phyloP scores from a whole-genome alignment of 2,329 filamentous ascomycete genomes.

The Plectosphaerella plurivora region DNA sequence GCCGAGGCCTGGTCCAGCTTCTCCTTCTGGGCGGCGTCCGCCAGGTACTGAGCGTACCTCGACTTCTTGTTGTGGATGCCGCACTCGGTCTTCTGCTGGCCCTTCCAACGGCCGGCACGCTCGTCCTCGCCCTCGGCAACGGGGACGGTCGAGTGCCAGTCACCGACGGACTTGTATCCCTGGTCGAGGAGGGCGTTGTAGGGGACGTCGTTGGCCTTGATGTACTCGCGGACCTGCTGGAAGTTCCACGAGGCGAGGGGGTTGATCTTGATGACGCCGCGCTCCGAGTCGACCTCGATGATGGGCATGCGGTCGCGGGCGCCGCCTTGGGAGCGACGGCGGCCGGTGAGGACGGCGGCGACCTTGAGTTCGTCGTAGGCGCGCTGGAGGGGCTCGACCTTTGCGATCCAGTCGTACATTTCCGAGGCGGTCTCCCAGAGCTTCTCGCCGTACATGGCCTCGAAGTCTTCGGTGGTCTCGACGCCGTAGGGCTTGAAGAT shows the following conservation, averaged over 20 bases:
- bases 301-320: slow-evolving; percentile 87
- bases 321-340: slow-evolving; percentile 86
- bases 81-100: slow-evolving; percentile 92
- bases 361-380: slow-evolving; percentile 86
- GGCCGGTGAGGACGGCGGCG: slow-evolving; percentile 86
- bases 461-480: slow-evolving; percentile 72
- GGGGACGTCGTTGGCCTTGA: slow-evolving; percentile 80
- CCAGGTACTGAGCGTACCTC: slow-evolving; percentile 81
- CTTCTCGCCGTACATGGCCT: slow-evolving; percentile 72
- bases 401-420: slow-evolving; percentile 94
- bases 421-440: slow-evolving; percentile 85
- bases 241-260: slow-evolving; percentile 94
- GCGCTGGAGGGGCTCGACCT: slow-evolving; percentile 92
- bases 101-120: slow-evolving; percentile 95
- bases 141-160: slow-evolving; percentile 95
- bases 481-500: slow-evolving; percentile 81
- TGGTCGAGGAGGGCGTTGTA: slow-evolving; percentile 88
- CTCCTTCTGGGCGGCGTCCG: slow-evolving; percentile 49
- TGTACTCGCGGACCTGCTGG: slow-evolving; percentile 81
- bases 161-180: slow-evolving; percentile 97
- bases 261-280: slow-evolving; percentile 94
- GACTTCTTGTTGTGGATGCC: slow-evolving; percentile 98
- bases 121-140: slow-evolving; percentile 92
- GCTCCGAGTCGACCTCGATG: slow-evolving; percentile 84
- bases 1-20: slow-evolving; percentile 13